Base-by-base conservation (phyloP, 768 basidiomycete species). In the Leucogyrophana mollusca region DNA sequence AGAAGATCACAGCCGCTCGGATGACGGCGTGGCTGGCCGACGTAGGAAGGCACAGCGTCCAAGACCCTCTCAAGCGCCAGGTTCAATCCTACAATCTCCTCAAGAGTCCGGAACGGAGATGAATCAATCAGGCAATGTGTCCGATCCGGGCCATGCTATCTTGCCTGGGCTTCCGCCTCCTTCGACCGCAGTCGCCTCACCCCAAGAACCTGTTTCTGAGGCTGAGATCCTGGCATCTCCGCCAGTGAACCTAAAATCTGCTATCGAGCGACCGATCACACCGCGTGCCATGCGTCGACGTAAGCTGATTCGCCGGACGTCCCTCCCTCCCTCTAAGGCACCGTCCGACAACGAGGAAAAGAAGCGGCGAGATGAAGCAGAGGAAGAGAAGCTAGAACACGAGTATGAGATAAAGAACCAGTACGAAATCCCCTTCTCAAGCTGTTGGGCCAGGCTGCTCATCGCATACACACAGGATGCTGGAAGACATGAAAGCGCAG, bases 351-450 rank as follows among this genome's bases (percentile, higher is more conserved):
- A 50, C 17, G 64, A 71, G 42, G 65, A 61, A 21, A 59, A 69
- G 49, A 63, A 64, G 42, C 63, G 65, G 10, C 68, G 67, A 37
- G 58, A 57, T 44, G 70, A 73, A 39, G 71, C 67, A 10, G 77
- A 82, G 38, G 77, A 77, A 48, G 71, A 72, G 41, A 69, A 68
- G 34, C 62, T 79, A 20, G 71, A 70, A 41, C 65, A 61, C 18
- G 83, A 85, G 51, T 86, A 89, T 47, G 79, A 83, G 39, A 61
- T 62, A 40, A 84, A 83, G 59, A 57, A 73, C 48, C 67, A 73
- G 83, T 85, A 59, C 45, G 77, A 16, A 21, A 37, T 69, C 20
- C 38, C 14, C 22, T 17, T 35, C 8, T 11, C 22, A 40, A 9
- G 22, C 9, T 33, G n/a, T 18, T 34, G 9, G 9, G 16, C 27